Base-by-base conservation (phyloP, 2,329 filamentous ascomycete species). In the Thielaviopsis musarum region DNA sequence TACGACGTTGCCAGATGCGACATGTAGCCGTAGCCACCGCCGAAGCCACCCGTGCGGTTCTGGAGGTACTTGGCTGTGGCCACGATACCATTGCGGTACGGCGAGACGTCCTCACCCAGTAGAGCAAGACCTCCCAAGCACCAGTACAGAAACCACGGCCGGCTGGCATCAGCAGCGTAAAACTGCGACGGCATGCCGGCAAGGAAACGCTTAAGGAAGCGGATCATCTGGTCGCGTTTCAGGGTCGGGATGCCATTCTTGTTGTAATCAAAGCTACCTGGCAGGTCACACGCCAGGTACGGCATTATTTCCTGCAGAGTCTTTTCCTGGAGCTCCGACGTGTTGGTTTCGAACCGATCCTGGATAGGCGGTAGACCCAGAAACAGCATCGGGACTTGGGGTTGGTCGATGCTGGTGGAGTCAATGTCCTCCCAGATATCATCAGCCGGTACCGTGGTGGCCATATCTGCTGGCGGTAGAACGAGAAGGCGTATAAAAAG, bases 111-210 rank as follows among this genome's bases (percentile, higher is more conserved):
- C 67, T 90, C 82, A 54, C 88, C 90, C 56, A 98, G 74, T 38
- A 91, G 75, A 26, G 79, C 75, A 64, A 98, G 75, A 2, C 81
- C 89, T 38, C 84, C 81, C 58, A 97, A 75, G 58, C 81, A 87
- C 93, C 93, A 98, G 73, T 96, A 97, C 64, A 95, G 78, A 67
- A 95, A 80, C 93, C 93, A 98, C 10, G 93, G 91, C 59, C 91
- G 78, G 68, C 87, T 91, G 34, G 93, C 85, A 74, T 98, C 93
- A 65, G 90, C 81, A 55, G 77, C 78, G 57, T 85, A 82, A 70
- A 86, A 95, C 3, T 74, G 75, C 7, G 79, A 73, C 0, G 91
- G 88, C 62, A 94, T 81, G 55, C 74, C 75, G 24, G 74, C 74
- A 34, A 85, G 71, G 64, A 74, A 75, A 64, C 75, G 76, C 64